Base-by-base conservation (phyloP, 257 asterid genomes). In the Ehretia macrophylla region DNA sequence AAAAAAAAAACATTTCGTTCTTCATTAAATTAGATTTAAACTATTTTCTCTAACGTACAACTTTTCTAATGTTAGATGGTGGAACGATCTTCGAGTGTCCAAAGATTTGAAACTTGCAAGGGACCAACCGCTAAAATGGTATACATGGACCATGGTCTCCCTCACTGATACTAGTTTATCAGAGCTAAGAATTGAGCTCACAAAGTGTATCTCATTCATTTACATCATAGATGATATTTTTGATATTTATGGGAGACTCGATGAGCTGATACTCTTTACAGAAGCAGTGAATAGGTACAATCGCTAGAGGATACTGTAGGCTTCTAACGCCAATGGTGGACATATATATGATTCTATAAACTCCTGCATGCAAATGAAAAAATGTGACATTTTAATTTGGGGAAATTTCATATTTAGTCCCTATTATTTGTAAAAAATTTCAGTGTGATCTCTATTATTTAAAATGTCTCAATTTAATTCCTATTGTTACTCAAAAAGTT, bases 81-180 rank as follows among this genome's bases (percentile, higher is more conserved):
- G 87, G 94, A 60, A 20, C 1, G 67, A 56, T 19, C 62, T 82
- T 20, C 76, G 78, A 4, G 55, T 79, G 14, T 44, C 49, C 0
- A 19, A 42, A 47, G 85, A 77, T 1, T 64, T 77, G 35, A 68
- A 73, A 68, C 51, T 50, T 5, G 68, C 74, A 9, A 64, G 81
- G 59, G 59, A 77, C 17, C 83, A 73, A 27, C 82, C 77, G 19
- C 20, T 62, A 22, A 77, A 77, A 69, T 77, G 79, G 82, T 66
- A 77, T 59, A 32, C 71, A 10, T 72, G 82, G 74, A 16, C 79
- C 35, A 66, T 70, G 73, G 79, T 69, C 10, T 4, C 16, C 0
- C 44, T 69, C 6, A 13, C 27, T 1, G 77, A 66, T 58, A 63
- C 68, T 38, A 32, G 40, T 37, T 50, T 69, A 11, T 69, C 77